phyloP scores from a whole-genome alignment of 1,284 basidiomycete genomes.

The Volvariella surrecta region DNA sequence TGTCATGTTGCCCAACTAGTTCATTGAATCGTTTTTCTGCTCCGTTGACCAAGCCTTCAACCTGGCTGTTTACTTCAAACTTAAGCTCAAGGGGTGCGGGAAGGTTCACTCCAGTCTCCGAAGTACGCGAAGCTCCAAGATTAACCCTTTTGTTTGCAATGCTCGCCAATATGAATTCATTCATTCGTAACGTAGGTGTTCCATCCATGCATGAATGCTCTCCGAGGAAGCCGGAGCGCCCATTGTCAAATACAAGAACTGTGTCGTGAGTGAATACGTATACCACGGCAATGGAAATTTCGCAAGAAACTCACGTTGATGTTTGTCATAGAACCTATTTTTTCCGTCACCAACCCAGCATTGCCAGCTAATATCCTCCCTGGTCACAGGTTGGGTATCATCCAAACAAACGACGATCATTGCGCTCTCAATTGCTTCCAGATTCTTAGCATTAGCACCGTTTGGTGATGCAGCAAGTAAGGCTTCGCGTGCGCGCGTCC shows the following conservation, averaged over 20 bases:
- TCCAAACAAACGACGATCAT: conserved; percentile 88
- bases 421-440: conserved; percentile 84
- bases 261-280: no score
- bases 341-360: conserved; percentile 91
- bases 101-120: conserved; percentile 36
- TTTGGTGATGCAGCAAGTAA: conserved; percentile 56
- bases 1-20: conserved; percentile 74
- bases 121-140: conserved; percentile 40
- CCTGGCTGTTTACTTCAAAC: conserved; percentile 62
- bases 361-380: conserved; percentile 78
- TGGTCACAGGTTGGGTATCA: conserved; percentile 68
- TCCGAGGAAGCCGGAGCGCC: conserved; percentile 86
- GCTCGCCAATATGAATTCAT: conserved; percentile 86
- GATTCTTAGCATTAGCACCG: conserved; percentile 49
- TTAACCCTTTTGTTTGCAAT: conserved; percentile 77
- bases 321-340: conserved; percentile 97
- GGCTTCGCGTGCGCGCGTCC: conserved; percentile 75
- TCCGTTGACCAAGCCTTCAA: conserved; percentile 43
- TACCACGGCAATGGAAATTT: no score
- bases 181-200: conserved; percentile 90
- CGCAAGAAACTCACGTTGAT: conserved; percentile 69
- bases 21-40: conserved; percentile 67
- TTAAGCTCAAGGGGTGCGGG: conserved; percentile 58
- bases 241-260: conserved; percentile 92
- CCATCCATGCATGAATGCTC: conserved; percentile 96